Evolutionary conservation across 192 early-diverging fungal genomes (phyloP).

Genomic region (Coemansia sp.): DNA sequence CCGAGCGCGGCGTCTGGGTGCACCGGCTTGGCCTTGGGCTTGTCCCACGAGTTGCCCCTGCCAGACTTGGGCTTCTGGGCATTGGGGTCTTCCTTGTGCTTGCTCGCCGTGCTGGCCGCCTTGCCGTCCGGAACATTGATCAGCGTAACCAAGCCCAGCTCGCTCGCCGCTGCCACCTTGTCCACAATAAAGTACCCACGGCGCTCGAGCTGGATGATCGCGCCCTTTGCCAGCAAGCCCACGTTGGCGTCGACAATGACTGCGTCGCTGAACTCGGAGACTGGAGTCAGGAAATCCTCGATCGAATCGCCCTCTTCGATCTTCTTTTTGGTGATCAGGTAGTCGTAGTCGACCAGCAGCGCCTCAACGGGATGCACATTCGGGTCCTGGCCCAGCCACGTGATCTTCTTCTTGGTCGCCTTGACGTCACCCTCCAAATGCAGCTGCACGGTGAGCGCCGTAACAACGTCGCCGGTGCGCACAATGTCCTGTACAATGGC

Average conservation of each 20-base stretch:
- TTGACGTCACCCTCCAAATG: constrained; percentile 96
- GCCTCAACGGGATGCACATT: constrained; percentile 64
- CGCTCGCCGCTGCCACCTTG: constrained; percentile 51
- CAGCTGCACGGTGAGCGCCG: constrained; percentile 64
- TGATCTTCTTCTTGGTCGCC: constrained; percentile 98
- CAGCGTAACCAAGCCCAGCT: constrained; percentile 62
- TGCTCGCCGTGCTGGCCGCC: constrained; percentile 67
- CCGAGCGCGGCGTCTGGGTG: constrained; percentile 15
- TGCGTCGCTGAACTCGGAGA: constrained; percentile 73
- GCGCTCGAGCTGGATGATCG: constrained; percentile 97
- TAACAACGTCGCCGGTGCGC: constrained; percentile 61
- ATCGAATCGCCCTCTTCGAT: constrained; percentile 89
- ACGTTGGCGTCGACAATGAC: constrained; percentile 74
- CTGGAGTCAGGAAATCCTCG: constrained; percentile 77
- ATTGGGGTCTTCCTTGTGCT: constrained; percentile 44
- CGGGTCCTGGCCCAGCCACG: constrained; percentile 78
- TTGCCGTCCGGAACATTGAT: constrained; percentile 94
- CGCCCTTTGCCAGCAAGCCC: constrained; percentile 58
- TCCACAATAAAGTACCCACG: constrained; percentile 95
- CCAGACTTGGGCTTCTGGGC: constrained; percentile 2
- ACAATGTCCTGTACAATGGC: constrained; percentile 79
- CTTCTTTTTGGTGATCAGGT: constrained; percentile 98
- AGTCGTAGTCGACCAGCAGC: constrained; percentile 89
- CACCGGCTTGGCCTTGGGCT: constrained; percentile 12
- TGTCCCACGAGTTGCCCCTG: constrained; percentile 44